Conservation (phyloP, 495 filamentous ascomycete genomes). For the Parathielavia hyrcaniae region DNA sequence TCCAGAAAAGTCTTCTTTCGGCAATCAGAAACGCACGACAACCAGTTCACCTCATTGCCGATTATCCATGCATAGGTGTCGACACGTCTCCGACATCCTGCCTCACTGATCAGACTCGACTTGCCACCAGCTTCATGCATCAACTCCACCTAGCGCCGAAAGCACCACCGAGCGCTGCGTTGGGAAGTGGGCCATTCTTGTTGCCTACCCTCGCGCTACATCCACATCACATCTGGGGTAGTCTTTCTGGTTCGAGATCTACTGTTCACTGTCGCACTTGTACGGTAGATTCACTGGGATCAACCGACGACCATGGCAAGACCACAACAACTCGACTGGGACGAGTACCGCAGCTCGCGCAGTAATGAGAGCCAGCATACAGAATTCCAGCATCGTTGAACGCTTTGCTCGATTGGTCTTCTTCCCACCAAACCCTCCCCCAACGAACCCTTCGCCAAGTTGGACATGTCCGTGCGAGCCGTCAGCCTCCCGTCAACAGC, state of each 20-base stretch:
- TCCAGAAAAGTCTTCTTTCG: not conserved
- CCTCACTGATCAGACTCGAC: not conserved
- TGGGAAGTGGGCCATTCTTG: not conserved
- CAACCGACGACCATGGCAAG: too few species aligned
- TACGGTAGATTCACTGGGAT: too few species aligned
- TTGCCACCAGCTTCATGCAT: constrained; percentile 12
- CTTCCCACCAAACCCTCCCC: too few species aligned
- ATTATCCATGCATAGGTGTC: not conserved
- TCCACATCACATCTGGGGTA: constrained; percentile 5
- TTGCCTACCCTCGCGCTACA: too few species aligned
- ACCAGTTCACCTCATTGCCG: not conserved
- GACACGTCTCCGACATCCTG: not conserved
- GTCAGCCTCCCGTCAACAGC: constrained; percentile 7
- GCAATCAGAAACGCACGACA: too few species aligned
- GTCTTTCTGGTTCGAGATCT: not conserved
- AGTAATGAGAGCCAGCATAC: too few species aligned
- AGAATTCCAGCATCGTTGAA: too few species aligned
- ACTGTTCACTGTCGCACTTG: too few species aligned
- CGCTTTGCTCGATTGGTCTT: too few species aligned
- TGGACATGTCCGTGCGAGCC: constrained; percentile 21
- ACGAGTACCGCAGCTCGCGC: too few species aligned
- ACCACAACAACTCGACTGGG: too few species aligned
- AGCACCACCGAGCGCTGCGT: not conserved
- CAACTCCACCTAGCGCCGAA: not conserved
- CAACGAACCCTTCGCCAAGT: constrained; percentile 8